These are phyloP conservation scores for Tagetes erecta DNA, from an alignment of 129 eudicot genomes.

Conservation along the genomic window DNA sequence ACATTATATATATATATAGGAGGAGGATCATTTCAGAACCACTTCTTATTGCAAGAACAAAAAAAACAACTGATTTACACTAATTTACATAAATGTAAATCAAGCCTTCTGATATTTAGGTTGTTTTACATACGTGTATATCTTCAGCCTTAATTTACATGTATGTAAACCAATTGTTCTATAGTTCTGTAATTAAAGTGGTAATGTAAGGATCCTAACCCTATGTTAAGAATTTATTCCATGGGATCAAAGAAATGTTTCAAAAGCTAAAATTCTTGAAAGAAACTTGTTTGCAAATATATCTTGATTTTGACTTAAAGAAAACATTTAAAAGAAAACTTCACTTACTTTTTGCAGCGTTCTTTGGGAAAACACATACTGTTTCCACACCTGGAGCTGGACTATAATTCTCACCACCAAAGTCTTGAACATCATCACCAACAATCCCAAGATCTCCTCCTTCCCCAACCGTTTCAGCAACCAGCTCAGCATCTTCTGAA, in stretches of 20 bases:
- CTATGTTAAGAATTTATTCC: background rate
- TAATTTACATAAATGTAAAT: no score
- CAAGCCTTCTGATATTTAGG: no score
- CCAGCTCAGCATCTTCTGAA: slow-evolving; percentile 46
- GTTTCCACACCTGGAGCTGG: slow-evolving; percentile 92
- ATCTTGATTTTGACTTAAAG: background rate
- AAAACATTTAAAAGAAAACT: background rate
- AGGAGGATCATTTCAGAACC: no score
- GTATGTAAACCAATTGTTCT: no score
- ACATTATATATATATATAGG: no score
- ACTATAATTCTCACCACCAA: slow-evolving; percentile 54
- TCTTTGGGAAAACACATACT: slow-evolving; percentile 85
- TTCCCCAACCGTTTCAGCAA: slow-evolving; percentile 56
- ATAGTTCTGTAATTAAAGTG: no score
- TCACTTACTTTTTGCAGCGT: slow-evolving; percentile 53
- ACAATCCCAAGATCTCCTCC: slow-evolving; percentile 81
- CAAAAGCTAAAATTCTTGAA: background rate
- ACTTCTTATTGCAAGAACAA: no score
- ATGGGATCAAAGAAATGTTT: slow-evolving; percentile 1
- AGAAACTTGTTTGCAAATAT: background rate
- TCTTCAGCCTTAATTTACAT: no score
- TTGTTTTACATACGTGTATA: no score
- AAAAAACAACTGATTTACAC: no score
- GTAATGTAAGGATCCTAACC: no score
- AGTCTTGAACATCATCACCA: slow-evolving; percentile 76